Evolutionary conservation across 1,284 basidiomycete species (phyloP), one percentile per base, ranked within the genome.

Genomic region (Tranzscheliella williamsii): DNA sequence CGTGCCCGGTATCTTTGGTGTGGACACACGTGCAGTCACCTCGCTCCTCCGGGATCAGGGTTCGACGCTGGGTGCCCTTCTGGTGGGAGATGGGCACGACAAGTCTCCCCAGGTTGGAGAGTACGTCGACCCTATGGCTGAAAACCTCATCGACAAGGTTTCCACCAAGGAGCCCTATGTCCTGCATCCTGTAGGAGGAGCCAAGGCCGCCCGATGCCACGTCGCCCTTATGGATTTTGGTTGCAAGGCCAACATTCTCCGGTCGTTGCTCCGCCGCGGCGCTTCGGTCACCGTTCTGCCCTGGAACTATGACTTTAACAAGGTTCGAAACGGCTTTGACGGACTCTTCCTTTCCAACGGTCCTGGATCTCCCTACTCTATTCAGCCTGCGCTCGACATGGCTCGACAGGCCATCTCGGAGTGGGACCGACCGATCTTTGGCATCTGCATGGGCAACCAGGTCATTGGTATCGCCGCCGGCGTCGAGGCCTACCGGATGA

Each of bases 201-300:
- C 64, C 12, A 23, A 49, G 18, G 53, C 54, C 6, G 70, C 74
- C 11, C 62, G 67, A 13, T 85, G 93, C 70, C 89, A 88, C 76
- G 90, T 98, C 61, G 94, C 93, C 20, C 87, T 98, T 24, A 86
- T 98, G 62, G 94, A 98, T 79, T 98, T 96, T 79, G 95, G 95
- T 63, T 88, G 87, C 66, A 98, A 98, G 80, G 93, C 94, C 55
- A 98, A 98, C 81, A 98, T 98, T 61, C 81, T 91, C 50, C 90
- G 94, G 54, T 88, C 91, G 7, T 86, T 98, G 48, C 86, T 96
- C 67, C 87, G 89, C 66, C 87, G 92, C 31, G 89, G 87, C 40
- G 94, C 91, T 1, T 84, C 88, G 23, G 90, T 98, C 39, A 97
- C 94, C 5, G 93, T 98, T 36, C 82, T 98, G 17, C 94, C 94